Evolutionary conservation across 2,329 filamentous ascomycete genomes (phyloP).

Genomic region (Beauveria brongniartii): DNA sequence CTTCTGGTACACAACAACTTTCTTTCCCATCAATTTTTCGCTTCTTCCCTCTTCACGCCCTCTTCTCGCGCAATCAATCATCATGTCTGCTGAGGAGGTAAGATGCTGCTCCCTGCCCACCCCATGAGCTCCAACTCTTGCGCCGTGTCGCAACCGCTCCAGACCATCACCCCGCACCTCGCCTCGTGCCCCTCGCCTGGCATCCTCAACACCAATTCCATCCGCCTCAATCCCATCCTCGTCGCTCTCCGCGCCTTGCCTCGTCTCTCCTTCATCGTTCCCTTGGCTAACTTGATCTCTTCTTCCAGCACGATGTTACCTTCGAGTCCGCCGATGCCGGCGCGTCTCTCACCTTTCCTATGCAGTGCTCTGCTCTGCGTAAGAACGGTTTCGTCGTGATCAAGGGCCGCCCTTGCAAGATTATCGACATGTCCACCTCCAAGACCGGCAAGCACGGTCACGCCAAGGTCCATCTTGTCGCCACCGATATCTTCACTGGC

Average conservation of each 20-base stretch:
- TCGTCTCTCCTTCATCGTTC: not conserved
- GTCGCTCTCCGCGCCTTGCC: conserved; percentile 6
- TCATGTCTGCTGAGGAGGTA: conserved; percentile 50
- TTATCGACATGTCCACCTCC: conserved; percentile 99
- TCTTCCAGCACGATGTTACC: conserved; percentile 52
- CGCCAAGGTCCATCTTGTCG: conserved; percentile 98
- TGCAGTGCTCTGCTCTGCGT: conserved; percentile 99
- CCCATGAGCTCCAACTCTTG: conserved; percentile 16
- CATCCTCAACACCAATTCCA: conserved; percentile 6
- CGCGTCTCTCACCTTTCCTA: conserved; percentile 87
- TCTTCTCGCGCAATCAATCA: conserved; percentile 38
- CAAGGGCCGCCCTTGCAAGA: conserved; percentile 99
- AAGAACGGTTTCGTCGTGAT: conserved; percentile 99
- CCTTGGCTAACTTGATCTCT: conserved; percentile 13
- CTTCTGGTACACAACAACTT: conserved; percentile 11
- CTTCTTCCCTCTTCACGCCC: conserved; percentile 20
- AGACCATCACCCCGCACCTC: conserved; percentile 39
- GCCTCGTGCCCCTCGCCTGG: conserved; percentile 28
- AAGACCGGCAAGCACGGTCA: conserved; percentile 99
- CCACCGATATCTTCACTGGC: conserved; percentile 97
- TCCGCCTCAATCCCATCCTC: not conserved
- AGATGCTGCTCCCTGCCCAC: conserved; percentile 24
- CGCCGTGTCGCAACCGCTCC: conserved; percentile 10
- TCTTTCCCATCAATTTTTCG: conserved; percentile 15
- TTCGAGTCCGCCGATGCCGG: conserved; percentile 96